phyloP scores from a whole-genome alignment of 148 eudicot genomes.

The Silene uniflora region DNA sequence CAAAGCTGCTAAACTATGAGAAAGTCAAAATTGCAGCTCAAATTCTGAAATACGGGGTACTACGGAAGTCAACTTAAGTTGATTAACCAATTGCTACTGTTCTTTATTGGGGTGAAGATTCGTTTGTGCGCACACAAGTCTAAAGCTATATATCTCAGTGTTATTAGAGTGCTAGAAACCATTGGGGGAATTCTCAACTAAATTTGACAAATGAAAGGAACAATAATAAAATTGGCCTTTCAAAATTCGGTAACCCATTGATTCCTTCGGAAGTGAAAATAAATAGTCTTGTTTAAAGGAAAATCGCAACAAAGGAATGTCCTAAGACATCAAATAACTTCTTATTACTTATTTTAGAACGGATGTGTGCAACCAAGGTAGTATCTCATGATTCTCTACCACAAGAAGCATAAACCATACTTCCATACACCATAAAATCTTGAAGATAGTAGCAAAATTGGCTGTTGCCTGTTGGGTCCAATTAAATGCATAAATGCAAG shows the following conservation, averaged over 20 bases:
- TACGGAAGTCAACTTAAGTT: background rate
- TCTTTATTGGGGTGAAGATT: too few species aligned
- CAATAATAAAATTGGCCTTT: background rate
- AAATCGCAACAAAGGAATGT: background rate
- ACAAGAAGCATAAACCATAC: background rate
- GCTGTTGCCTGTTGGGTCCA: background rate
- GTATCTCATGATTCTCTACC: background rate
- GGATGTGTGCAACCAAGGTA: background rate
- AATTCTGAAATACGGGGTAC: background rate
- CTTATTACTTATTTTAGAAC: background rate
- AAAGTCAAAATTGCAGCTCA: background rate
- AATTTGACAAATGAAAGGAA: background rate
- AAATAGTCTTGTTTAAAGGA: background rate
- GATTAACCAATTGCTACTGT: background rate
- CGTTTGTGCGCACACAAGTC: background rate
- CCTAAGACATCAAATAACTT: background rate
- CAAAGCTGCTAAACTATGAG: background rate
- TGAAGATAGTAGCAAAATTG: background rate
- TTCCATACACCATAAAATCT: background rate
- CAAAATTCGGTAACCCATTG: background rate
- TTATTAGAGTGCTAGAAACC: background rate
- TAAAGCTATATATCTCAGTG: background rate
- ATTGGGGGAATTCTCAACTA: background rate
- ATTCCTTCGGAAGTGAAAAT: background rate
- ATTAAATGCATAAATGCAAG: background rate